Conservation (phyloP, 2,329 filamentous ascomycete species). For the Penicillium palitans region DNA sequence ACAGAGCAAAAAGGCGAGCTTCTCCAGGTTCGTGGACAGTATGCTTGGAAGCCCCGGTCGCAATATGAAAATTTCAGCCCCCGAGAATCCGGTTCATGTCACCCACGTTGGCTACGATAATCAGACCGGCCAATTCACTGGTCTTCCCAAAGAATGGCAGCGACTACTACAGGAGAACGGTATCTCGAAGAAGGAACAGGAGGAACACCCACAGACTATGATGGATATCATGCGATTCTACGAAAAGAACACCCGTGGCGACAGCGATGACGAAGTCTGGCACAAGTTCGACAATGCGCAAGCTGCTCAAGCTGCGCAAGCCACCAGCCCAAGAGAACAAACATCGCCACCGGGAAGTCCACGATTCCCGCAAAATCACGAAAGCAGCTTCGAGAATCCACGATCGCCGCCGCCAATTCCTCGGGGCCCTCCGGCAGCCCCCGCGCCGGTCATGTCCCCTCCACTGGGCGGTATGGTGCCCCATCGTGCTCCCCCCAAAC, state of each 20-base stretch:
- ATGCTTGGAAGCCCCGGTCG: slow-evolving; percentile 81
- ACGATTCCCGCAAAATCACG: slow-evolving; percentile 82
- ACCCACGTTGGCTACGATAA: slow-evolving; percentile 98
- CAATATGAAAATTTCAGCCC: slow-evolving; percentile 85
- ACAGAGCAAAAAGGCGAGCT: slow-evolving; percentile 78
- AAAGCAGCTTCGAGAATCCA: slow-evolving; percentile 96
- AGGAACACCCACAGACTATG: slow-evolving; percentile 92
- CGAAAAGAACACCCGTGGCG: slow-evolving; percentile 84
- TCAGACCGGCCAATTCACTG: slow-evolving; percentile 92
- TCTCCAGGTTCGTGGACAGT: slow-evolving; percentile 84
- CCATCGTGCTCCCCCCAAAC: slow-evolving; percentile 80
- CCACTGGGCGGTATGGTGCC: slow-evolving; percentile 65
- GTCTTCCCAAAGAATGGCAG: slow-evolving; percentile 97
- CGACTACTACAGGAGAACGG: slow-evolving; percentile 91
- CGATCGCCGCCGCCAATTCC: slow-evolving; percentile 89
- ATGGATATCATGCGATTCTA: slow-evolving; percentile 96
- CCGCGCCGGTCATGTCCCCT: slow-evolving; percentile 54
- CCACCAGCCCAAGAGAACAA: slow-evolving; percentile 38
- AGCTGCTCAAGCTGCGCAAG: slow-evolving; percentile 53
- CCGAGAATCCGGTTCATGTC: slow-evolving; percentile 95
- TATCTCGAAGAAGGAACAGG: slow-evolving; percentile 92
- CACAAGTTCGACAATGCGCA: slow-evolving; percentile 92
- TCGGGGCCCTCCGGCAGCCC: slow-evolving; percentile 44
- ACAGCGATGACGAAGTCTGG: slow-evolving; percentile 81
- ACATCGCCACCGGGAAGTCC: slow-evolving; percentile 76